Percentiles rank a stretch among this genome's conserved stretches.
phyloP scores from a whole-genome alignment of 768 basidiomycete genomes.

The Collybia sordida region DNA sequence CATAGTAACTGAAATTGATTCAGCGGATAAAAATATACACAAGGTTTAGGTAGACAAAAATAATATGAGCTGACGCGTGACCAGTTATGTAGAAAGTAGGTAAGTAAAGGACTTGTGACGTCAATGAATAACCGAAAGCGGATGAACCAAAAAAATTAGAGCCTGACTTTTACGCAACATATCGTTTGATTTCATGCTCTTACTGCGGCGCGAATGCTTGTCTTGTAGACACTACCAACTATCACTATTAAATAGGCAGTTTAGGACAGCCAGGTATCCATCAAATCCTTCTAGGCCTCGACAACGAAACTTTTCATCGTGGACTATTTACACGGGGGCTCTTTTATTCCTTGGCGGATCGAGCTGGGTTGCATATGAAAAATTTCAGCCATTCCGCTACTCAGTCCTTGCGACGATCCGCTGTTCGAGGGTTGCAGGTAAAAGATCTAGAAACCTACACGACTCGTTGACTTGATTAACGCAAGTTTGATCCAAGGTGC shows the following conservation, averaged over 20 bases:
- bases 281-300: not conserved
- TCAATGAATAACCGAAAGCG: constrained; percentile 8
- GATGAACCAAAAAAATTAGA: constrained; percentile 11
- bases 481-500: constrained; percentile 42
- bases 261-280: constrained; percentile 8
- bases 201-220: constrained; percentile 16
- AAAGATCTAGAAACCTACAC: constrained; percentile 23
- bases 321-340: constrained; percentile 38
- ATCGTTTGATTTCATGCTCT: constrained; percentile 10
- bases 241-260: constrained; percentile 4
- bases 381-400: constrained; percentile 74
- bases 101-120: not conserved
- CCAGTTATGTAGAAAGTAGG: no score
- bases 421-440: constrained; percentile 76
- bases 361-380: constrained; percentile 57
- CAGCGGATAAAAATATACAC: no score
- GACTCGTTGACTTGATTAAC: constrained; percentile 14
- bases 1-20: no score
- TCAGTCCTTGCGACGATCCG: constrained; percentile 69
- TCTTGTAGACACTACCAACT: constrained; percentile 12
- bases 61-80: no score
- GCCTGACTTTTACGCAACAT: not conserved
- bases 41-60: no score
- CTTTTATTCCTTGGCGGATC: constrained; percentile 33
- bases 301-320: constrained; percentile 17